Percentiles rank a stretch among this genome's conserved stretches.
phyloP scores from a whole-genome alignment of 2,329 filamentous ascomycete species.

The Epichloe baconii region DNA sequence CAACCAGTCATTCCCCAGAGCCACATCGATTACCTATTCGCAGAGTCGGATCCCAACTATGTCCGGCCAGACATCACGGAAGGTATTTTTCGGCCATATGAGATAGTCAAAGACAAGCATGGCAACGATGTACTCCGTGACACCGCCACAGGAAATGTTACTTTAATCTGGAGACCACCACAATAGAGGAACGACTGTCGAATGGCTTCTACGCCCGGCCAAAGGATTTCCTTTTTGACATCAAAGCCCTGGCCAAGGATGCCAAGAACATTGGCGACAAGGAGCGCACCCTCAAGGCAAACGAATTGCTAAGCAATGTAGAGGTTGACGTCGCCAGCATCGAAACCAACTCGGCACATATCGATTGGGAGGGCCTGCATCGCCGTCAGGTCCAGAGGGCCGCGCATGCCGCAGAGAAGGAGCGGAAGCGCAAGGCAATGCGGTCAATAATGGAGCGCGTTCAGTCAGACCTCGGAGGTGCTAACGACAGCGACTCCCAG shows the following conservation, averaged over 20 bases:
- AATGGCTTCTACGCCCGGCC: slow-evolving; percentile 93
- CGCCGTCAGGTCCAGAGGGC: slow-evolving; percentile 55
- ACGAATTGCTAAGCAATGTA: slow-evolving; percentile 84
- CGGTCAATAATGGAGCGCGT: slow-evolving; percentile 39
- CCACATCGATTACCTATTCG: slow-evolving; percentile 69
- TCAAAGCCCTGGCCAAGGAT: slow-evolving; percentile 74
- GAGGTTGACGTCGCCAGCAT: slow-evolving; percentile 82
- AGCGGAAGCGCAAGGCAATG: slow-evolving; percentile 47
- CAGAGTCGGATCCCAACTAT: slow-evolving; percentile 65
- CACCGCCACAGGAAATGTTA: slow-evolving; percentile 67
- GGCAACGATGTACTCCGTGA: slow-evolving; percentile 67
- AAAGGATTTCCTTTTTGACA: slow-evolving; percentile 78
- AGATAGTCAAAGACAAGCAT: slow-evolving; percentile 66
- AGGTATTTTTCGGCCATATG: slow-evolving; percentile 56
- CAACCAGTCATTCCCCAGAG: slow-evolving; percentile 62
- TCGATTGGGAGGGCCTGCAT: slow-evolving; percentile 76
- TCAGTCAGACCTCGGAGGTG: slow-evolving; percentile 36
- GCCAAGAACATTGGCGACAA: slow-evolving; percentile 71
- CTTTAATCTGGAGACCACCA: slow-evolving; percentile 87
- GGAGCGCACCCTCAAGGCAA: slow-evolving; percentile 72
- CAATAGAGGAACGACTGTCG: slow-evolving; percentile 89
- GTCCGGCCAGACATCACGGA: slow-evolving; percentile 44
- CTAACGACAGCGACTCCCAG: slow-evolving; percentile 40
- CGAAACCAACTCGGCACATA: slow-evolving; percentile 50
- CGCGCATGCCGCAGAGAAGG: slow-evolving; percentile 44